Conservation (phyloP, 192 early-diverging fungal species). For the Cetraspora pellucida region DNA sequence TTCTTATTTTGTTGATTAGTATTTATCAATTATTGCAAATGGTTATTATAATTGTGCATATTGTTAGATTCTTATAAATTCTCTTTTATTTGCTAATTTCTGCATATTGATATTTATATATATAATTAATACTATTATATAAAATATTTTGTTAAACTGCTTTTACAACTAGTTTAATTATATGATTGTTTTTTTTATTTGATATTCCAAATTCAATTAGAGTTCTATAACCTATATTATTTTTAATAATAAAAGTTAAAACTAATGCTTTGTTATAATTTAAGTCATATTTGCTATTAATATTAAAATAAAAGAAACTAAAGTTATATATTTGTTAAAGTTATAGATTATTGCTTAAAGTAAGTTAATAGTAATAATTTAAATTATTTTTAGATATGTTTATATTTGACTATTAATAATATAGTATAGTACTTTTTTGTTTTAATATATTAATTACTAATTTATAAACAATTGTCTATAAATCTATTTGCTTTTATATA, state of each 20-base stretch:
- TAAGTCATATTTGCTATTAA: no score
- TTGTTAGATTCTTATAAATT: neutral
- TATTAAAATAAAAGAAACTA: no score
- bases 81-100: neutral
- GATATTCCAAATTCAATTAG: no score
- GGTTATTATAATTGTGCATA: neutral
- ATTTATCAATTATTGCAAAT: neutral
- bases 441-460: neutral
- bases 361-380: no score
- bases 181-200: neutral
- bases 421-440: neutral
- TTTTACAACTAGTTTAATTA: neutral
- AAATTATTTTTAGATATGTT: no score
- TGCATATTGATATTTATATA: neutral
- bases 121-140: neutral
- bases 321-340: no score
- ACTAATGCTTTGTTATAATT: no score
- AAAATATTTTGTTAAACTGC: neutral
- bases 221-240: no score
- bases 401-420: neutral
- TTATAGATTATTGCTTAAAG: no score
- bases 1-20: neutral
- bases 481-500: neutral
- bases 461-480: neutral
- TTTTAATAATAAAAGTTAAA: no score